A percentile compares a stretch with the other conserved stretches of the same genome.
These are phyloP conservation scores for Xeromyces bisporus DNA, from an alignment of 495 filamentous ascomycete species.

Conservation along the genomic window DNA sequence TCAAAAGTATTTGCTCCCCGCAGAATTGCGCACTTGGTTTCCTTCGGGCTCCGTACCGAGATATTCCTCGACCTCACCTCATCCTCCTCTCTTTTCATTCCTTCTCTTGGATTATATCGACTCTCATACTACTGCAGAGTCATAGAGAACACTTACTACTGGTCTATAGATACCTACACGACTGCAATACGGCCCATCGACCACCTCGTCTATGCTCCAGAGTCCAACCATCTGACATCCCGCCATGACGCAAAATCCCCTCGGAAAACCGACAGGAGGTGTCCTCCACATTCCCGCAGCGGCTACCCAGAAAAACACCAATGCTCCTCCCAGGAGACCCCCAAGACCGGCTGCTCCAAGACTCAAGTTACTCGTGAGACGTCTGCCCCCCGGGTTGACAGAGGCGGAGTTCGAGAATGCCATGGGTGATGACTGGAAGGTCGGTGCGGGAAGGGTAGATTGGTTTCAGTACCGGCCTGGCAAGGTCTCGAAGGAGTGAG, in stretches of 20 bases:
- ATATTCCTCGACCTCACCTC: too few species aligned
- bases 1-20: too few species aligned
- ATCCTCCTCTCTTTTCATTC: not conserved
- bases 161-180: too few species aligned
- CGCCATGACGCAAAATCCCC: slow-evolving; percentile 19
- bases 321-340: slow-evolving; percentile 23
- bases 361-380: slow-evolving; percentile 70
- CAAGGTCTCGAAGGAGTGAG: slow-evolving; percentile 77
- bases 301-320: slow-evolving; percentile 40
- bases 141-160: too few species aligned
- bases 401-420: slow-evolving; percentile 56
- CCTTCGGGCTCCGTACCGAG: slow-evolving; percentile 3
- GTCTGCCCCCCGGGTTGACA: slow-evolving; percentile 74
- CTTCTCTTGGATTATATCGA: too few species aligned
- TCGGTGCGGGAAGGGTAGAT: slow-evolving; percentile 63
- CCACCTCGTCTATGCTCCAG: too few species aligned
- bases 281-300: slow-evolving; percentile 43
- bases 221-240: too few species aligned
- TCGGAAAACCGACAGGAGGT: slow-evolving; percentile 31
- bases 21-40: slow-evolving; percentile 6
- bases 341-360: slow-evolving; percentile 44
- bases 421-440: slow-evolving; percentile 71
- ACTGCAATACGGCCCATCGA: too few species aligned
- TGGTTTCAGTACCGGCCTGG: slow-evolving; percentile 65
- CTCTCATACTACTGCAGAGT: too few species aligned